Percentiles rank a stretch among this genome's conserved stretches.
These are phyloP conservation scores for Tuber indicum DNA, from an alignment of 495 filamentous ascomycete genomes.

Conservation along the genomic window DNA sequence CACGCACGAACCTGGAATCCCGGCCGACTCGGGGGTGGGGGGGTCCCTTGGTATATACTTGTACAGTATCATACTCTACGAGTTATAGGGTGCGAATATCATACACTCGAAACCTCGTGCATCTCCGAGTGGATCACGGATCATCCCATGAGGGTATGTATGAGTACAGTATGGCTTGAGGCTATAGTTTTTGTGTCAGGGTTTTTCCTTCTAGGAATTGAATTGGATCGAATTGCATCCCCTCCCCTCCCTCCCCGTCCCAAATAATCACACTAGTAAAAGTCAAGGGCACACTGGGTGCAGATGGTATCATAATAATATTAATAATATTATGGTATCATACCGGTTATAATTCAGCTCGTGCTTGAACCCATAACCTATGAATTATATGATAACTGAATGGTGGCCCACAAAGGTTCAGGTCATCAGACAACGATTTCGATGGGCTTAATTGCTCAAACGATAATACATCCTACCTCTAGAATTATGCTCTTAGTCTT, in stretches of 20 bases:
- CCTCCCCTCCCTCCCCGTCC: not conserved
- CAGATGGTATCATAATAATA: no score
- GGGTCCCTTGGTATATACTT: not conserved
- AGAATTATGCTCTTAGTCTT: not conserved
- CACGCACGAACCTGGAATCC: not conserved
- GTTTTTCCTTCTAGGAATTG: not conserved
- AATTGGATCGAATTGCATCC: not conserved
- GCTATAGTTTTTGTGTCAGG: not conserved
- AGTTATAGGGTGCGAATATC: not conserved
- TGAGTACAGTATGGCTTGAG: not conserved
- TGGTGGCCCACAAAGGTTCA: not conserved
- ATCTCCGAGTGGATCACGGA: slow-evolving; percentile 5
- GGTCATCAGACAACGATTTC: slow-evolving; percentile 2
- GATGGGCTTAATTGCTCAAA: not conserved
- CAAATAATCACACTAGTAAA: not conserved
- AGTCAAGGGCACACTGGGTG: not conserved
- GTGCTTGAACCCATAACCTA: not conserved
- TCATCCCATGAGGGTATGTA: not conserved
- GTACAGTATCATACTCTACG: not conserved
- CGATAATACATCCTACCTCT: not conserved
- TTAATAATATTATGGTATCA: no score
- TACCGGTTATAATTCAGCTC: not conserved
- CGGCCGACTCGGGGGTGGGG: not conserved
- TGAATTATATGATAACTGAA: not conserved
- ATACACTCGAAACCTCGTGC: not conserved